Evolutionary conservation across 2,329 filamentous ascomycete species (phyloP).

Genomic region (Talaromyces albobiverticillius): DNA sequence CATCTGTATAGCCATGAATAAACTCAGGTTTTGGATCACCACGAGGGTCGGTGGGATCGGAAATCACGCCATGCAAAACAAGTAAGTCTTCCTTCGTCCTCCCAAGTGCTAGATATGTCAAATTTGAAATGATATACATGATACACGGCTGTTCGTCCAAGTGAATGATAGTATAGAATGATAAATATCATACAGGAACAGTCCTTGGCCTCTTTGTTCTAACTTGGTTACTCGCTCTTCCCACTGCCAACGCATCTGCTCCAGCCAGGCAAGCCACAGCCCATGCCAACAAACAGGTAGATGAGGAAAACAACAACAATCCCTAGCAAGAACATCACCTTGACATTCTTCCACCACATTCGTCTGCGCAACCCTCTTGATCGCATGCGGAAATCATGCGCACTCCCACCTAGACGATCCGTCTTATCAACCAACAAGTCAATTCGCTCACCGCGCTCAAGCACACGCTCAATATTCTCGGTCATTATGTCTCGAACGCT

Average conservation of each 20-base stretch:
- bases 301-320: constrained; percentile 64
- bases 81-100: not conserved
- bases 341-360: constrained; percentile 99
- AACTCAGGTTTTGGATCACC: too few species aligned
- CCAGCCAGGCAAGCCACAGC: constrained; percentile 64
- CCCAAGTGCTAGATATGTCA: not conserved
- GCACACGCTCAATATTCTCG: constrained; percentile 84
- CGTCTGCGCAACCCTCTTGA: constrained; percentile 80
- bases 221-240: not conserved
- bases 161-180: not conserved
- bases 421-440: constrained; percentile 96
- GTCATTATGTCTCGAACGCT: constrained; percentile 92
- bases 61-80: constrained; percentile 3
- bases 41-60: too few species aligned
- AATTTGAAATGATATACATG: not conserved
- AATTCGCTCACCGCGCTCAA: constrained; percentile 89
- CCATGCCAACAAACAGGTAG: constrained; percentile 70
- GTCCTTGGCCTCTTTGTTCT: not conserved
- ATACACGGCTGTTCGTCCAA: not conserved
- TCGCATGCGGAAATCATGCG: constrained; percentile 84
- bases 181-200: not conserved
- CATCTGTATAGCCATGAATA: too few species aligned
- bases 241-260: constrained; percentile 38
- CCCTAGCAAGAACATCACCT: constrained; percentile 83
- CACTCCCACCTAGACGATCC: constrained; percentile 81